Evolutionary conservation across 2,329 filamentous ascomycete species (phyloP).

Genomic region (Cryphonectria japonica): DNA sequence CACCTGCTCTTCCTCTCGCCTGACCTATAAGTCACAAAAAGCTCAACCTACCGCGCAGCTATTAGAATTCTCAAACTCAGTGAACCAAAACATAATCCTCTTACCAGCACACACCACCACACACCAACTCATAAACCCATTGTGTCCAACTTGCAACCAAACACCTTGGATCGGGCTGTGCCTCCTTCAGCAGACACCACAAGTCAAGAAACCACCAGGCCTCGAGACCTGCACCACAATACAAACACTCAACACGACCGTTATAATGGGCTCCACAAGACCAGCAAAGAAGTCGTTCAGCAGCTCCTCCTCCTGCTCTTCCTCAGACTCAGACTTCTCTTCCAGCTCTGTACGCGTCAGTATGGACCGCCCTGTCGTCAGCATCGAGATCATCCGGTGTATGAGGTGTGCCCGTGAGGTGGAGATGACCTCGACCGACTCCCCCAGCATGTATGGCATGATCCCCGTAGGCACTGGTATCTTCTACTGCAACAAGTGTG

Average conservation of each 20-base stretch:
- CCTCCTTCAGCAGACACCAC: background rate
- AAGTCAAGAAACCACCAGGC: background rate
- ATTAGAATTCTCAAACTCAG: background rate
- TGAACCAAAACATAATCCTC: background rate
- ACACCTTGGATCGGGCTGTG: too few relatives aligned
- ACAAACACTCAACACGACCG: constrained; percentile 4
- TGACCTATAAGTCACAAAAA: background rate
- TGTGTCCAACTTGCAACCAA: background rate
- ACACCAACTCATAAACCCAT: background rate
- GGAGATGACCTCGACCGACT: constrained; percentile 64
- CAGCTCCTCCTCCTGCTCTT: constrained; percentile 44
- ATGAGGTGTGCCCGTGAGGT: constrained; percentile 64
- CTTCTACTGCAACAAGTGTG: constrained; percentile 68
- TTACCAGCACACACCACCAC: background rate
- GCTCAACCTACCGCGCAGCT: background rate
- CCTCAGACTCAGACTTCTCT: constrained; percentile 49
- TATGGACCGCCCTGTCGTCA: constrained; percentile 57
- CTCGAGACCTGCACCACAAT: constrained; percentile 9
- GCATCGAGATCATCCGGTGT: constrained; percentile 65
- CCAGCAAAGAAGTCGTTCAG: constrained; percentile 43
- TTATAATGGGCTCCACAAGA: constrained; percentile 40
- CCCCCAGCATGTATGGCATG: constrained; percentile 63
- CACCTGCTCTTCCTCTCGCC: background rate
- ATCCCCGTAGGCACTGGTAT: constrained; percentile 67
- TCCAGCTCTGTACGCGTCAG: constrained; percentile 45